These are phyloP conservation scores for Cercospora beticola DNA, from an alignment of 2,329 filamentous ascomycete species.

Conservation along the genomic window DNA sequence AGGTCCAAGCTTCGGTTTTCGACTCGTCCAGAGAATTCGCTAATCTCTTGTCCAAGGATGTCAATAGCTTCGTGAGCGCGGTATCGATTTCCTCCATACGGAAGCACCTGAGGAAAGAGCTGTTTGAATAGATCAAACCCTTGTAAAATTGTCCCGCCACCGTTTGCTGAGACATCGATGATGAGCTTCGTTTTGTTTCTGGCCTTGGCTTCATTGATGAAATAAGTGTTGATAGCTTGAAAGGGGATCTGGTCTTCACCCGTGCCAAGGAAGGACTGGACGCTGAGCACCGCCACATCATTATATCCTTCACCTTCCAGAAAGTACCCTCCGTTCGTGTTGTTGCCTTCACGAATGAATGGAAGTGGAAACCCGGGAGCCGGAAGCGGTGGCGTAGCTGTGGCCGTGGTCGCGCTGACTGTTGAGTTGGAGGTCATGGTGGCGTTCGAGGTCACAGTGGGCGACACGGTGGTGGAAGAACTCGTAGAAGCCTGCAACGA, in stretches of 20 bases:
- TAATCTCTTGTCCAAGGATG: constrained; percentile 46
- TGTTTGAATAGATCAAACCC: constrained; percentile 62
- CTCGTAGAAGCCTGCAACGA: not conserved
- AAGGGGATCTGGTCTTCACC: constrained; percentile 38
- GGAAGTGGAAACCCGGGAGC: constrained; percentile 48
- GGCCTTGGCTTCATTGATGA: constrained; percentile 44
- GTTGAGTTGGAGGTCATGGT: not conserved
- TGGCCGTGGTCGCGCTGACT: not conserved
- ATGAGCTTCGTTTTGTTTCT: constrained; percentile 61
- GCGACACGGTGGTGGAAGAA: constrained; percentile 21
- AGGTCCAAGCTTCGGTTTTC: constrained; percentile 32
- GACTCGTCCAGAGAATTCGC: constrained; percentile 36
- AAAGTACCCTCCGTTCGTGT: constrained; percentile 50
- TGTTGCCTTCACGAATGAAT: constrained; percentile 41
- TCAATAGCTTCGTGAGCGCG: constrained; percentile 51
- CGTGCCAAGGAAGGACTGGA: constrained; percentile 44
- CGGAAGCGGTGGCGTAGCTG: constrained; percentile 18
- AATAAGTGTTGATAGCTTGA: constrained; percentile 44
- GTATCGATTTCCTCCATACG: constrained; percentile 54
- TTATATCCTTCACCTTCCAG: constrained; percentile 46
- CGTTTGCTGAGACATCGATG: constrained; percentile 59
- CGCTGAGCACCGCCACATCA: constrained; percentile 48
- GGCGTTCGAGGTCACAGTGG: constrained; percentile 7
- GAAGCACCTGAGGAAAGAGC: constrained; percentile 53
- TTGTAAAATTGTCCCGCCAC: constrained; percentile 59